Conservation (phyloP, 495 filamentous ascomycete species). For the Aspergillus diversus region DNA sequence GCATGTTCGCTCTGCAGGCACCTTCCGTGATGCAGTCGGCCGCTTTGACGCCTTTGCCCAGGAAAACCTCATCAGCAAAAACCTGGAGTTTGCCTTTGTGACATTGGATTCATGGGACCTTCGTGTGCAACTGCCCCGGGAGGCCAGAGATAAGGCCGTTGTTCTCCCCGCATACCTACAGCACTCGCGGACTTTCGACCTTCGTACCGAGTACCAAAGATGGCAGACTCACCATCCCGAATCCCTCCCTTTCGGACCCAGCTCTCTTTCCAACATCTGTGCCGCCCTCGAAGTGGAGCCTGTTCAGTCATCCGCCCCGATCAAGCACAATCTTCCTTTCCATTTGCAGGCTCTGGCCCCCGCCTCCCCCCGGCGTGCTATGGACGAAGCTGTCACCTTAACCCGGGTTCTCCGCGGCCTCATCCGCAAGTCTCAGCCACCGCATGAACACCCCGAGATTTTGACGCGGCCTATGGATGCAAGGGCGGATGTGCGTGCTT, state of each 20-base stretch:
- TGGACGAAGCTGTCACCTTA: constrained; percentile 95
- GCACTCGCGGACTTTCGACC: constrained; percentile 94
- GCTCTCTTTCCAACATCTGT: constrained; percentile 94
- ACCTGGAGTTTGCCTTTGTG: constrained; percentile 95
- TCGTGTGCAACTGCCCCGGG: constrained; percentile 93
- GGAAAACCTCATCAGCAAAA: constrained; percentile 81
- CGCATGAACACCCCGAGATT: constrained; percentile 90
- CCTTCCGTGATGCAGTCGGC: constrained; percentile 94
- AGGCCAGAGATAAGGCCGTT: constrained; percentile 96
- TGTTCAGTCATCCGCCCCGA: constrained; percentile 92
- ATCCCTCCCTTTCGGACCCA: constrained; percentile 93
- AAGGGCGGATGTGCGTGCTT: constrained; percentile 93
- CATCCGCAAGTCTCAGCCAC: constrained; percentile 92
- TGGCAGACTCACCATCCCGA: constrained; percentile 99
- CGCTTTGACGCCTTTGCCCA: constrained; percentile 91
- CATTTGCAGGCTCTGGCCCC: constrained; percentile 95
- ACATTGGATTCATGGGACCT: constrained; percentile 98
- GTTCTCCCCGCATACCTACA: constrained; percentile 96
- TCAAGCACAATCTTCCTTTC: constrained; percentile 98
- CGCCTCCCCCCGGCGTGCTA: constrained; percentile 93
- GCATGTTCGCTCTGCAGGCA: constrained; percentile 93
- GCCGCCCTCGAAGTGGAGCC: constrained; percentile 96
- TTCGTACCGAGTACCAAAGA: constrained; percentile 94
- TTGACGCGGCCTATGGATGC: constrained; percentile 95
- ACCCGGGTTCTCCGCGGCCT: constrained; percentile 88